Conservation (phyloP, 768 basidiomycete genomes). For the Calvatia gigantea region DNA sequence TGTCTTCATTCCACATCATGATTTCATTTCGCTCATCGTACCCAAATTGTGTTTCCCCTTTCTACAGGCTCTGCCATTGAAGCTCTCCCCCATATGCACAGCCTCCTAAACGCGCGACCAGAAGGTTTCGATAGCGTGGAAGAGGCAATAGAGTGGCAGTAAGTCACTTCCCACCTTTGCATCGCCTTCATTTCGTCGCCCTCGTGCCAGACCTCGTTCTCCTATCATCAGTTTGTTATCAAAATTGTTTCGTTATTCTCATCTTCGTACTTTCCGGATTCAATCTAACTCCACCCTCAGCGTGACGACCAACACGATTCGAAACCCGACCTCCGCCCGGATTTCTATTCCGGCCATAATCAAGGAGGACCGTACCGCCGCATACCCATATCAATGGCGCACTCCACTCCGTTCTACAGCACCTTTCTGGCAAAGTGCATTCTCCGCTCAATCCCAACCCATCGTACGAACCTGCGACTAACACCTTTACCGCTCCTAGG, state of each 20-base stretch:
- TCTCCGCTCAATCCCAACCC: not conserved
- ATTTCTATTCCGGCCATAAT: slow-evolving; percentile 86
- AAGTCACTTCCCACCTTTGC: slow-evolving; percentile 27
- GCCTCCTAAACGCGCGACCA: slow-evolving; percentile 80
- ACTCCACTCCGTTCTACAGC: slow-evolving; percentile 82
- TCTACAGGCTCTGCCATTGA: slow-evolving; percentile 83
- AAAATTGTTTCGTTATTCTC: not conserved
- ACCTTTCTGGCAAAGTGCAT: slow-evolving; percentile 82
- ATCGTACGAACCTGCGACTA: too few species aligned
- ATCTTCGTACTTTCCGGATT: not conserved
- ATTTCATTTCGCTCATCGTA: not conserved
- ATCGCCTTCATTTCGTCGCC: not conserved
- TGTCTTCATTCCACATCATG: not conserved
- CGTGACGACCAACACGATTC: slow-evolving; percentile 76
- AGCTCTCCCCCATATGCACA: slow-evolving; percentile 90
- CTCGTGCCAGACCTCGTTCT: not conserved
- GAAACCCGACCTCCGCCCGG: slow-evolving; percentile 77
- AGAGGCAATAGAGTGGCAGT: slow-evolving; percentile 97
- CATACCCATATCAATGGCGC: slow-evolving; percentile 66
- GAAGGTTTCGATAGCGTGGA: slow-evolving; percentile 80
- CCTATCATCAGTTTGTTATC: not conserved
- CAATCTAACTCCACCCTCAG: slow-evolving; percentile 34
- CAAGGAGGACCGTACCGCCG: slow-evolving; percentile 37
- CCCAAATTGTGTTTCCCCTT: not conserved
- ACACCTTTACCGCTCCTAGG: slow-evolving; percentile 41